Base-by-base conservation (phyloP, 1,284 basidiomycete species). In the Cutaneotrichosporon cavernicola region DNA sequence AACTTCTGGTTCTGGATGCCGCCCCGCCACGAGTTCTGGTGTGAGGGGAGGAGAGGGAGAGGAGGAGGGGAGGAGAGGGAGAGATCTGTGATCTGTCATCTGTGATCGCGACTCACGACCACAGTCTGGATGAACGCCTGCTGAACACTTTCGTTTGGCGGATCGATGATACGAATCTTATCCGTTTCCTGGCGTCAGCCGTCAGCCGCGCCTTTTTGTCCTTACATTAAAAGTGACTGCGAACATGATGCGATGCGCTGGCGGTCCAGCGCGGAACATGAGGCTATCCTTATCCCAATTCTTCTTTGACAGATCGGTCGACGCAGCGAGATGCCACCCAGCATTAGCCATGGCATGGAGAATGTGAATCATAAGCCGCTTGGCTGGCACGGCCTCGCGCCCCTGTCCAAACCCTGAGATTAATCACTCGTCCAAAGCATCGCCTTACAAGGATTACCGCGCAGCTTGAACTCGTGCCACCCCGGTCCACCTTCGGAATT, bases 121-220 rank as follows among this genome's bases (percentile, higher is more conserved):
- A 76, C 64, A 49, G 72, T 72, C 18, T 57, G 47, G 8, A 70
- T 61, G 49, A 79, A 77, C 5, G 72, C 72, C 30, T 69, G 47
- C 58, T 64, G 69, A 16, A 72, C 63, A 11, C 40, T 49, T 3
- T 64, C 67, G 56, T 71, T 68, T 2, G 77, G 76, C 40, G 71
- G 61, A 62, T 79, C 77, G 21, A 79, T 78, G 21, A 79, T 61
- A n/a, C 77, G 69, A 30, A 79, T 67, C 70, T 77, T 78, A 60
- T 79, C 76, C 7, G 5, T 13, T n/a, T 51, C 26, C 26, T 26
- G 26, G 1, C 26, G 26, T 26, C 26, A 26, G 26, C 26, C 26
- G 26, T 26, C 26, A 26, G 26, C 26, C 26, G 26, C 26, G 26
- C 26, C 26, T 26, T 26, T 26, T 26, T 26, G 3, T 26, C 26